Conservation (phyloP, 495 filamentous ascomycete genomes). For the Neurospora sp. region DNA sequence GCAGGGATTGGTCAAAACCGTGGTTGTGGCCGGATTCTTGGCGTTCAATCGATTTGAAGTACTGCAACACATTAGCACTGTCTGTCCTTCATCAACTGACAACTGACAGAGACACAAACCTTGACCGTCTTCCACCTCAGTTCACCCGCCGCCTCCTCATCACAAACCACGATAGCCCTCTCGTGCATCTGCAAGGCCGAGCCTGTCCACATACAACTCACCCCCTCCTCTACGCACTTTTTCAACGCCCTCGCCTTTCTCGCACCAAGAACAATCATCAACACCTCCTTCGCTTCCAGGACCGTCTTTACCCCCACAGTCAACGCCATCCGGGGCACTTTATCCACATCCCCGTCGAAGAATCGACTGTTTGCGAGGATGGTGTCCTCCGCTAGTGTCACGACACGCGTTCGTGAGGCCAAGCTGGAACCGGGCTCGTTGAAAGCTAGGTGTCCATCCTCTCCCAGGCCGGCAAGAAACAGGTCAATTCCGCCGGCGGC, state of each 20-base stretch:
- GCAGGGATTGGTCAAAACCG: slow-evolving; percentile 51
- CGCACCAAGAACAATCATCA: slow-evolving; percentile 70
- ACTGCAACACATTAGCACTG: slow-evolving; percentile 28
- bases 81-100: not conserved
- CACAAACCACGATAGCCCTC: slow-evolving; percentile 70
- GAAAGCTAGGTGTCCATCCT: slow-evolving; percentile 83
- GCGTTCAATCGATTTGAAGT: slow-evolving; percentile 58
- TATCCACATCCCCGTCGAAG: slow-evolving; percentile 60
- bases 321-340: slow-evolving; percentile 74
- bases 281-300: slow-evolving; percentile 70
- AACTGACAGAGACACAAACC: slow-evolving; percentile 11
- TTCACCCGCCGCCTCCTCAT: slow-evolving; percentile 77
- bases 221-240: slow-evolving; percentile 68
- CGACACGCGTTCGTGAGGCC: slow-evolving; percentile 69
- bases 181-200: slow-evolving; percentile 72
- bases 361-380: slow-evolving; percentile 79
- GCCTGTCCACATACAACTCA: slow-evolving; percentile 87
- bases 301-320: slow-evolving; percentile 85
- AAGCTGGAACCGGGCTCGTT: slow-evolving; percentile 81
- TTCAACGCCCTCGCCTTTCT: slow-evolving; percentile 76
- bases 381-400: slow-evolving; percentile 80
- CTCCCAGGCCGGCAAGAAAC: slow-evolving; percentile 76
- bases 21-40: slow-evolving; percentile 38
- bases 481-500: slow-evolving; percentile 70
- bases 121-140: slow-evolving; percentile 81